Base-by-base conservation (phyloP, 768 basidiomycete species). In the Dictyophora rubrovolvata region DNA sequence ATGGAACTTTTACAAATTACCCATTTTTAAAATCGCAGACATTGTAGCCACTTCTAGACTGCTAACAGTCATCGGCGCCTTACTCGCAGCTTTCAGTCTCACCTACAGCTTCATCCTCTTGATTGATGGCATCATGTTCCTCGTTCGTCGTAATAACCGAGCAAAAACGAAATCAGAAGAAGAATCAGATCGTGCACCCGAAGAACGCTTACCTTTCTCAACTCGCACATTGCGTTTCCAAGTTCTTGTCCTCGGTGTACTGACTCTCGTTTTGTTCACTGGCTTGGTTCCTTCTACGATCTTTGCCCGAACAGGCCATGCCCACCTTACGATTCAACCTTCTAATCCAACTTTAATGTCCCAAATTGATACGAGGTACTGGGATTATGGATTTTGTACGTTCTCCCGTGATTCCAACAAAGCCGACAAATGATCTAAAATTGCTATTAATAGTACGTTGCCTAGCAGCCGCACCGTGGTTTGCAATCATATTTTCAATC, bases 321-420 rank as follows among this genome's bases (percentile, higher is more conserved):
- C 59, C 11, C 54, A 60, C n/a, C 48, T 62, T 9, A 53, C 51
- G 3, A 54, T 62, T 23, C 35, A 56, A 50, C 16, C 35, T 12
- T 22, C 22, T n/a, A 12, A 53, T 46, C n/a, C 33, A 42, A 37
- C 52, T 5, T 33, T 23, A 9, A 59, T 54, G 59, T 33, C 22
- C 20, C 47, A 53, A 34, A 22, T 51, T 5, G 61, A 60, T 62
- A 35, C 57, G 16, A 42, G 33, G 16, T 62, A 53, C 49, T 62
- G 61, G 61, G 61, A 62, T 49, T 62, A 62, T 48, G 57, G 57
- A 16, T 62, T 61, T 49, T 60, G 60, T 61, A 50, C n/a, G 60
- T 61, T 18, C 23, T 49, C 2, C 20, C 5, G 18, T 48, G n/a
- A 36, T 21, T 53, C 48, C 11, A 18, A 20, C 10, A n/a, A 51